Evolutionary conservation across 139 green algal genomes (phyloP), one percentile per base, ranked within the genome.

Genomic region (Asterochloris sp.): DNA sequence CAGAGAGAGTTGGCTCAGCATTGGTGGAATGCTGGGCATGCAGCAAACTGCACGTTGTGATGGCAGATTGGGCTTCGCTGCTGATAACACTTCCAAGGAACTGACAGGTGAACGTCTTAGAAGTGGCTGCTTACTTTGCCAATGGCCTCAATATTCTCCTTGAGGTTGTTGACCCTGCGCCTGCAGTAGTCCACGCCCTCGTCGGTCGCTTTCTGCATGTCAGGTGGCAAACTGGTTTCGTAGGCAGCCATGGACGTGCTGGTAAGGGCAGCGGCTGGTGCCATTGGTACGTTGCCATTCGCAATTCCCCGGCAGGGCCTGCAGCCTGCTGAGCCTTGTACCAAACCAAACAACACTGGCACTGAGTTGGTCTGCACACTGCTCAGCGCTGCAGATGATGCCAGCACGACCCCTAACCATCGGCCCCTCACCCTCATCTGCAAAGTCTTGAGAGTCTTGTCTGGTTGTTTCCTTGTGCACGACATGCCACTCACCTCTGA

Each of bases 181-280:
- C 87, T 88, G 86, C 91, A 96, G 69, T 94, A 97, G 68, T 95
- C 92, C 19, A 84, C 74, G 12, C 87, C 94, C 6, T 90, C 85
- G 1, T 91, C 90, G 11, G 83, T 75, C 23, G 86, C 84, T 64
- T 92, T 95, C 86, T 97, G 88, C 82, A 84, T 68, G 21, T 15
- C 12, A 62, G 16, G 60, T 28, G 4, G n/a, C n/a, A 62, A 26
- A 27, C 16, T 76, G 19, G 27, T 21, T 12, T 0, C 61, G 10
- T 0, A 80, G 61, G 12, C 14, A 28, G 67, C 28, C 73, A 13
- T 26, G 10, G 60, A 61, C 26, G 12, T 75, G 21, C 23, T 80
- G 28, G 62, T 23, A 80, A 16, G 38, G 6, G 62, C 15, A 24
- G 1, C 11, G 24, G 19, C 12, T 60, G 14, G 13, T 74, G 15